Percentiles rank a stretch among this genome's conserved stretches.
phyloP scores from a whole-genome alignment of 1,139 yeast species.

The Yamadazyma atlantica region DNA sequence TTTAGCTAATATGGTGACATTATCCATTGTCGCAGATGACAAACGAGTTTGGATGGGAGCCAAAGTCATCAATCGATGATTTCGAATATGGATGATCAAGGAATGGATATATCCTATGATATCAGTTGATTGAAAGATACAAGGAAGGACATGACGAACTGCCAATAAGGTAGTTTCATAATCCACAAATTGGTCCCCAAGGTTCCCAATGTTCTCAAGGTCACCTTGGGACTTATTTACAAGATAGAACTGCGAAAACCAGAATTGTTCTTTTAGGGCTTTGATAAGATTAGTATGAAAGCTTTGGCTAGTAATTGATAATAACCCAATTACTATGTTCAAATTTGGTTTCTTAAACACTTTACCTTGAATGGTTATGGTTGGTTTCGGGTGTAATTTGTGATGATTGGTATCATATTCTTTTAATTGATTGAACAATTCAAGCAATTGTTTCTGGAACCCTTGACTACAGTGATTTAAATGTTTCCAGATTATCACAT shows the following conservation, averaged over 20 bases:
- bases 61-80: constrained; percentile 42
- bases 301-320: constrained; percentile 2
- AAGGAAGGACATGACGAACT: constrained; percentile 8
- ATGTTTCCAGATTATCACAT: constrained; percentile 11
- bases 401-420: constrained; percentile 28
- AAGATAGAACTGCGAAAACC: constrained; percentile 25
- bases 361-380: constrained; percentile 14
- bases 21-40: constrained; percentile 32
- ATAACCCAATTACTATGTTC: constrained; percentile 23
- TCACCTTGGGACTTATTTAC: neutral
- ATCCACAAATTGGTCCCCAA: constrained; percentile 1
- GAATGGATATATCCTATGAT: constrained; percentile 40
- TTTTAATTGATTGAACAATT: constrained; percentile 31
- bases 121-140: constrained; percentile 35
- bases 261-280: constrained; percentile 38
- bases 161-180: constrained; percentile 3
- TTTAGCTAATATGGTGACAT: constrained; percentile 25
- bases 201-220: neutral
- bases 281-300: constrained; percentile 13
- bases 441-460: constrained; percentile 26
- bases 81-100: constrained; percentile 36
- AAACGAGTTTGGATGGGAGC: constrained; percentile 38
- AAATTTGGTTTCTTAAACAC: constrained; percentile 20
- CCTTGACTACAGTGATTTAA: constrained; percentile 16
- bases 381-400: constrained; percentile 8